Percentiles rank a stretch among this genome's conserved stretches.
Conservation (phyloP, 2,329 filamentous ascomycete species). For the Pseudocercospora eumusae region DNA sequence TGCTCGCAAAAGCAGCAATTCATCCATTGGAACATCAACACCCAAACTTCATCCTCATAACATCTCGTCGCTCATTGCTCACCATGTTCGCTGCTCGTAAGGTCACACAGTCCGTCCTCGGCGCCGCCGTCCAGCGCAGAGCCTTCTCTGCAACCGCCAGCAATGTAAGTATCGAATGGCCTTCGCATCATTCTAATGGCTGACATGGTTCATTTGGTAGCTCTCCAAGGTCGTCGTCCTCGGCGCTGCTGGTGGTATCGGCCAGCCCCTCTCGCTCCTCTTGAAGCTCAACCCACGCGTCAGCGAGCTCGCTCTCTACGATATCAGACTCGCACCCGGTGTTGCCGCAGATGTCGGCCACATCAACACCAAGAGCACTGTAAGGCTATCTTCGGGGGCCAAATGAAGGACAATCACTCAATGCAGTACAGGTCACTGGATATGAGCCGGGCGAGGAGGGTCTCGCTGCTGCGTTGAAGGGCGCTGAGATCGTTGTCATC, state of each 20-base stretch:
- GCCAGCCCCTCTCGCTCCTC: constrained; percentile 94
- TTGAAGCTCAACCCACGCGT: constrained; percentile 98
- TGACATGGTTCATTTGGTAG: constrained; percentile 51
- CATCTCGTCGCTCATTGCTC: constrained; percentile 24
- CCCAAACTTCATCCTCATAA: not conserved
- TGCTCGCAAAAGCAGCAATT: not conserved
- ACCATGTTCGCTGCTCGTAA: constrained; percentile 72
- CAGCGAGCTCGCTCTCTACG: constrained; percentile 91
- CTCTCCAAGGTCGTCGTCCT: constrained; percentile 97
- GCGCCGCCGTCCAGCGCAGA: constrained; percentile 52
- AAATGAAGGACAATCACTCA: constrained; percentile 20
- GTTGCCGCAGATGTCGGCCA: constrained; percentile 97
- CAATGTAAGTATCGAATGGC: constrained; percentile 46
- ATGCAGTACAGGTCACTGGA: constrained; percentile 67
- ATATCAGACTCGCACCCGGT: constrained; percentile 93
- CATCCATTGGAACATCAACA: constrained; percentile 2
- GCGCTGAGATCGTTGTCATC: constrained; percentile 91
- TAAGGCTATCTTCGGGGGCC: constrained; percentile 35
- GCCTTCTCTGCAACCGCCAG: constrained; percentile 55
- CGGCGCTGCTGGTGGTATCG: constrained; percentile 96
- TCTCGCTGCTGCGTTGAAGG: constrained; percentile 78
- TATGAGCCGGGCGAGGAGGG: constrained; percentile 71
- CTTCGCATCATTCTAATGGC: not conserved
- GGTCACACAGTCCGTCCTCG: constrained; percentile 44
- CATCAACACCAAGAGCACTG: constrained; percentile 96